Evolutionary conservation across 1,284 basidiomycete genomes (phyloP), one percentile per base, ranked within the genome.

Genomic region (Coniferiporia sulphurascens): DNA sequence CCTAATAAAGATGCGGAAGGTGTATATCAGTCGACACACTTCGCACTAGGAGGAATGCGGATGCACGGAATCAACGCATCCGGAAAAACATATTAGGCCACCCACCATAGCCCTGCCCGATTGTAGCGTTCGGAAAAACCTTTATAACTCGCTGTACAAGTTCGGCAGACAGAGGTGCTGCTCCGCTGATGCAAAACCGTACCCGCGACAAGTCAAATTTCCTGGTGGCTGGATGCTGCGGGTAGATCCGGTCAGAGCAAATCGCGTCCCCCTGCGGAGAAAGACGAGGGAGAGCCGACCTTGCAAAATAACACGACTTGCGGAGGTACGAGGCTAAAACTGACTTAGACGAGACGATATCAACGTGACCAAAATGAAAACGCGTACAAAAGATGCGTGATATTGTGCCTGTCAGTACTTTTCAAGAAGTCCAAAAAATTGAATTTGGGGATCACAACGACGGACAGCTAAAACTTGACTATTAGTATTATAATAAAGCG

Each of bases 381-480:
- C 5, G 71, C 81, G 59, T 67, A 87, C 87, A 80, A 72, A 38
- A 90, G 72, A 67, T 87, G 82, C 4, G 81, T 84, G 64, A 90
- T 84, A 45, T 78, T 78, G 72, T 89, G 82, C 21, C 78, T 79
- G 60, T 84, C 77, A 58, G 93, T 85, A 67, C 85, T 87, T 22
- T 83, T 76, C 50, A 91, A 78, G 74, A 89, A 87, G 19, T 76
- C 76, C 19, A 76, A 73, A 55, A 89, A 85, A 60, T 81, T 83
- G 70, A 92, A 93, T 67, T 82, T 89, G 1, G 87, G 82, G 8
- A 89, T 71, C 4, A 91, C 78, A 12, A 93, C 87, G n/a, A 89
- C 54, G 0, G 82, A 76, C 52, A 85, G 73, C 83, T 86, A 57
- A 35, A 43, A 27, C 27, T 27, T 27, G 5, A 5, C 5, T 3